Conservation (phyloP, 2,329 filamentous ascomycete species). For the Fusarium piperis region DNA sequence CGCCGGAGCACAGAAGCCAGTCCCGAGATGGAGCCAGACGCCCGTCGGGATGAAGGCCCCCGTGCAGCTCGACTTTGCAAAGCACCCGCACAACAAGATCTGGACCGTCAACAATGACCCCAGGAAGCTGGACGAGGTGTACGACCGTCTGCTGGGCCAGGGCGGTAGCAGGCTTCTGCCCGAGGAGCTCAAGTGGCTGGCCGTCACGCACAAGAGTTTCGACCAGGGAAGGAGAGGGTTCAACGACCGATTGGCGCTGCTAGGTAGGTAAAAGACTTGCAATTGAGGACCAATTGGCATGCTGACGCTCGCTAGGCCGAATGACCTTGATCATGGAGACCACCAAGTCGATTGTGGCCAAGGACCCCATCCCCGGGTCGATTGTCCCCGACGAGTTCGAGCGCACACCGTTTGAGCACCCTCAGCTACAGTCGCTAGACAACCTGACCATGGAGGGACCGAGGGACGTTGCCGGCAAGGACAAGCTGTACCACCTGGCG, state of each 20-base stretch:
- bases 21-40: constrained; percentile 76
- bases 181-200: constrained; percentile 96
- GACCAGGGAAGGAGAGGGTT: constrained; percentile 94
- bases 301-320: constrained; percentile 44
- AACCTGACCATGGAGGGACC: constrained; percentile 74
- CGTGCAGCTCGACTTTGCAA: constrained; percentile 69
- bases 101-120: constrained; percentile 83
- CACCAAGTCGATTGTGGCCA: constrained; percentile 51
- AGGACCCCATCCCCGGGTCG: constrained; percentile 41
- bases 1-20: constrained; percentile 14
- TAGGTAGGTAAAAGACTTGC: constrained; percentile 66
- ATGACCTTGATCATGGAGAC: constrained; percentile 52
- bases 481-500: constrained; percentile 74
- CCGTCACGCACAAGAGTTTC: constrained; percentile 97
- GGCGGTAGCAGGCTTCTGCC: constrained; percentile 78
- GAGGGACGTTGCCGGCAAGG: constrained; percentile 68
- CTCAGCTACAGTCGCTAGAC: constrained; percentile 76
- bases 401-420: constrained; percentile 74
- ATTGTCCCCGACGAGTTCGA: constrained; percentile 58
- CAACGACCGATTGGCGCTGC: constrained; percentile 90
- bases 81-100: constrained; percentile 60
- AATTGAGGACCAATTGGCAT: not conserved
- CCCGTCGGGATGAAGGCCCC: constrained; percentile 76
- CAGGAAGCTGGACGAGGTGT: constrained; percentile 77
- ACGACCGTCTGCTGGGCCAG: constrained; percentile 77